Percentiles rank a stretch among this genome's conserved stretches.
These are phyloP conservation scores for Cyphellophora attinorum DNA, from an alignment of 2,329 filamentous ascomycete genomes.

Conservation along the genomic window DNA sequence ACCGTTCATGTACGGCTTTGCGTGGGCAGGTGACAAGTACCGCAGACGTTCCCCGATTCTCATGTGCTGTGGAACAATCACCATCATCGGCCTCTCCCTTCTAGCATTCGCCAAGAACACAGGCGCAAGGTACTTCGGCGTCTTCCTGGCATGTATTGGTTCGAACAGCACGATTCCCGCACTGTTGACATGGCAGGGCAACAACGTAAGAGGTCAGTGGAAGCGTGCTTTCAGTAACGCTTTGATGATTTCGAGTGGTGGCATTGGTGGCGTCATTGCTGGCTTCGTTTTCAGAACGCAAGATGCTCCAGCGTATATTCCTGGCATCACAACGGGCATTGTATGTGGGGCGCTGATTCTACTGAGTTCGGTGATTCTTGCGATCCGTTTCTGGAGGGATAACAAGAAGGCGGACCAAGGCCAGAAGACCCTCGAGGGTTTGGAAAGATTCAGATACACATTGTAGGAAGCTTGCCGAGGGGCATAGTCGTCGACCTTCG, in stretches of 20 bases:
- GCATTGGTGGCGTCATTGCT: slow-evolving; percentile 67
- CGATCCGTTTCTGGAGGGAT: slow-evolving; percentile 42
- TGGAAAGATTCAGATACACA: slow-evolving; percentile 28
- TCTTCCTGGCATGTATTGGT: slow-evolving; percentile 64
- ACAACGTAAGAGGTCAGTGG: slow-evolving; percentile 82
- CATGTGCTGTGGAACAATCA: slow-evolving; percentile 54
- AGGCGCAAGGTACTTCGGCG: slow-evolving; percentile 58
- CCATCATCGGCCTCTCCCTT: slow-evolving; percentile 54
- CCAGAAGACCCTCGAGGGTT: slow-evolving; percentile 40
- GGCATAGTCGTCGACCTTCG: too few species aligned
- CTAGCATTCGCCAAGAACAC: slow-evolving; percentile 41
- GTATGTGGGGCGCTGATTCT: slow-evolving; percentile 47
- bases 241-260: slow-evolving; percentile 65
- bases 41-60: slow-evolving; percentile 58
- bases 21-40: slow-evolving; percentile 59
- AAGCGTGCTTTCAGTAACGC: slow-evolving; percentile 72
- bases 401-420: slow-evolving; percentile 42
- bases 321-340: slow-evolving; percentile 25
- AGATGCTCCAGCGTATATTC: slow-evolving; percentile 24
- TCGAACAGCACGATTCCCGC: slow-evolving; percentile 68
- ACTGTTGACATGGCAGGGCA: slow-evolving; percentile 69
- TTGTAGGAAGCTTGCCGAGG: slow-evolving; percentile 15
- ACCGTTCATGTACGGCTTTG: slow-evolving; percentile 50
- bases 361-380: slow-evolving; percentile 41
- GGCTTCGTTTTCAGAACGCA: slow-evolving; percentile 56